phyloP scores from a whole-genome alignment of 345 rosid species.

The Adansonia digitata region DNA sequence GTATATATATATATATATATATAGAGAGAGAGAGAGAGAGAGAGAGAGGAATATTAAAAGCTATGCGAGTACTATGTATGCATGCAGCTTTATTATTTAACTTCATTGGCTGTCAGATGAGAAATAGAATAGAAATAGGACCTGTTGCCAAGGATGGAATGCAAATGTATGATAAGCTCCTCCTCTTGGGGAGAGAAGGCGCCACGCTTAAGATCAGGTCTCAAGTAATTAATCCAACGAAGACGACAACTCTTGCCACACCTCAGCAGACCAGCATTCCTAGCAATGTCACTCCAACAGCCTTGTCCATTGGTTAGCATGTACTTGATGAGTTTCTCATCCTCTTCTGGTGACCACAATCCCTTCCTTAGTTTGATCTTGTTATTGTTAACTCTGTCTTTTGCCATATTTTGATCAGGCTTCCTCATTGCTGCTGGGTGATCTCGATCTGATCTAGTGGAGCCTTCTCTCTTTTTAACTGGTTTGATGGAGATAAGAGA shows the following conservation, averaged over 20 bases:
- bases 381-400: conserved; percentile 24
- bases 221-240: conserved; percentile 77
- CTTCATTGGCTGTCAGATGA: not conserved
- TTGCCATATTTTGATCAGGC: conserved; percentile 5
- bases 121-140: not conserved
- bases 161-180: conserved; percentile 68
- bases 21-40: too few relatives aligned
- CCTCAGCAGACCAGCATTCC: conserved; percentile 71
- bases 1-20: too few relatives aligned
- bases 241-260: conserved; percentile 91
- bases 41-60: too few relatives aligned
- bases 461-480: conserved; percentile 3
- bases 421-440: conserved; percentile 8
- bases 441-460: conserved; percentile 15
- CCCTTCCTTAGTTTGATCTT: conserved; percentile 63
- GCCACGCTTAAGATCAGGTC: conserved; percentile 81
- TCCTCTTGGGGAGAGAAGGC: conserved; percentile 76
- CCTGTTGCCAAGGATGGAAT: conserved; percentile 82
- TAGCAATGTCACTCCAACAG: conserved; percentile 81
- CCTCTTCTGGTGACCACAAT: conserved; percentile 87
- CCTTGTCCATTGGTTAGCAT: conserved; percentile 79
- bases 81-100: too few relatives aligned
- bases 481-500: conserved; percentile 31
- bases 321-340: conserved; percentile 68
- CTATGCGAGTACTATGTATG: too few relatives aligned